phyloP scores from a whole-genome alignment of 1,284 basidiomycete species.

The Ustilago cynodontis region DNA sequence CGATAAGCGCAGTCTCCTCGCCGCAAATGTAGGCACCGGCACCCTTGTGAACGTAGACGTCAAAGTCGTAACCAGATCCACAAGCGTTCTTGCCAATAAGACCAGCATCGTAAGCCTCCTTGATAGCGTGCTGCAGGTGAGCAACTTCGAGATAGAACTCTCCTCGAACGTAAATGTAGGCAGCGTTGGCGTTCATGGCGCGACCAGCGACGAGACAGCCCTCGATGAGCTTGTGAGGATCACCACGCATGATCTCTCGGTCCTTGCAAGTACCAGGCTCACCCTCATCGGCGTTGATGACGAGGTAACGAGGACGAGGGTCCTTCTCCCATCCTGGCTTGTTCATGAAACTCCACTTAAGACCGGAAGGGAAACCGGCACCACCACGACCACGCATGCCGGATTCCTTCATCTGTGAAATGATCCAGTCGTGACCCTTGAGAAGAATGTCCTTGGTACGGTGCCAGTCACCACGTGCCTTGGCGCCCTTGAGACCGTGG shows the following conservation, averaged over 20 bases:
- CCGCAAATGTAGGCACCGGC: slow-evolving; percentile 99
- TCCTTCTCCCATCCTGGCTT: slow-evolving; percentile 98
- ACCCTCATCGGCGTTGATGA: slow-evolving; percentile 98
- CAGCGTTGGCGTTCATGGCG: slow-evolving; percentile 95
- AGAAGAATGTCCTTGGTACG: slow-evolving; percentile 93
- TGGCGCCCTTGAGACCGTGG: slow-evolving; percentile 68
- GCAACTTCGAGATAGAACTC: slow-evolving; percentile 96
- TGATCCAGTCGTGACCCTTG: slow-evolving; percentile 98
- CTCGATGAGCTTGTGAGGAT: slow-evolving; percentile 97
- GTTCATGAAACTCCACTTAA: slow-evolving; percentile 99
- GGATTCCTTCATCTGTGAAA: slow-evolving; percentile 94
- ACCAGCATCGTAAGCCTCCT: slow-evolving; percentile 93
- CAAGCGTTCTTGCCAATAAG: slow-evolving; percentile 93
- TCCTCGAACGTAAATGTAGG: slow-evolving; percentile 99
- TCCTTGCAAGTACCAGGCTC: slow-evolving; percentile 99
- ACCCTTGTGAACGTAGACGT: slow-evolving; percentile 96
- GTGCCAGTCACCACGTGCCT: slow-evolving; percentile 97
- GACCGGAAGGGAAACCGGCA: slow-evolving; percentile 94
- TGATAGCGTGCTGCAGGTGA: slow-evolving; percentile 92
- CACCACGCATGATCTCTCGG: slow-evolving; percentile 95
- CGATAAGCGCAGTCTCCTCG: slow-evolving; percentile 97
- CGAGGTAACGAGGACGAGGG: slow-evolving; percentile 90
- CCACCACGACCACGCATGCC: slow-evolving; percentile 95
- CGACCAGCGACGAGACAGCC: slow-evolving; percentile 98
- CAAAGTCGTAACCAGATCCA: slow-evolving; percentile 91